A percentile compares a stretch with the other conserved stretches of the same genome.
Conservation (phyloP, 345 rosid species). For the Ailanthus altissimus region DNA sequence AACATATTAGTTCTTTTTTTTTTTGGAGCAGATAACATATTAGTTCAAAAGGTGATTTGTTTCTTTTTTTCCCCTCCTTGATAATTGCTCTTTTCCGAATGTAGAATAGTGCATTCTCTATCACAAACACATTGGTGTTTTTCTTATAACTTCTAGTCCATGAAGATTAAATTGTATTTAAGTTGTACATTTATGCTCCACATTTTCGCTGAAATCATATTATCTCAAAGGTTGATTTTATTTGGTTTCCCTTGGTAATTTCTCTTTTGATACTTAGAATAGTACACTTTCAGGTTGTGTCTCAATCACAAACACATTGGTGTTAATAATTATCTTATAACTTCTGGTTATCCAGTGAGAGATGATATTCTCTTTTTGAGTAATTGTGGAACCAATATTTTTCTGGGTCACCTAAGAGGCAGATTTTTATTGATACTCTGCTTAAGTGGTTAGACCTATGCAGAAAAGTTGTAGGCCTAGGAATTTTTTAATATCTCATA, state of each 20-base stretch:
- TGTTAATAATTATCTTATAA: not conserved
- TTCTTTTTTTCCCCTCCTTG: not conserved
- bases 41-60: not conserved
- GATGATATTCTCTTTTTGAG: no score
- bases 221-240: not conserved
- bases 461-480: no score
- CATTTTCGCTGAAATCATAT: not conserved
- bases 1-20: not conserved
- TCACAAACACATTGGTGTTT: not conserved
- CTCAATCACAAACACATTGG: not conserved
- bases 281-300: no score
- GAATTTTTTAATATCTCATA: no score
- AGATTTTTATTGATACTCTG: no score
- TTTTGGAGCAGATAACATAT: no score
- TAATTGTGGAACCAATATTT: no score
- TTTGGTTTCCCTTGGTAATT: not conserved
- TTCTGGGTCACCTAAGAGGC: no score
- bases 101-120: not conserved
- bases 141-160: not conserved
- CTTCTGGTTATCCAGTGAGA: not conserved
- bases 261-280: not conserved
- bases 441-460: no score
- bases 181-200: not conserved
- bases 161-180: conserved; percentile 17
- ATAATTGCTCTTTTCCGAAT: not conserved